These are phyloP conservation scores for Boechera retrofracta DNA, from an alignment of 345 rosid species.

Conservation along the genomic window DNA sequence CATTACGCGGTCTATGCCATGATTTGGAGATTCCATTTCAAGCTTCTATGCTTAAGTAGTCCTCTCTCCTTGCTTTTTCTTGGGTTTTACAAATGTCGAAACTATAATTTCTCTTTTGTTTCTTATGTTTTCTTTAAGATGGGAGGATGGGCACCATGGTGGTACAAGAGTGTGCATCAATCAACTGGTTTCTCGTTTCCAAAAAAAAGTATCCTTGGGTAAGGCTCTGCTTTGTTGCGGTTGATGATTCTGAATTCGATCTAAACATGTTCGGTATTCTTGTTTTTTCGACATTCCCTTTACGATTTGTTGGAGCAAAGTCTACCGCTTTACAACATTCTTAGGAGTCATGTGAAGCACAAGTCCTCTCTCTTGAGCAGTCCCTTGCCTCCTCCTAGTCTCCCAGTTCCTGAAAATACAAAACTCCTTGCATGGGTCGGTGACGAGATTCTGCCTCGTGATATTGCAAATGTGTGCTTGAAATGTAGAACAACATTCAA, in stretches of 20 bases:
- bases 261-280: slow-evolving; percentile 5
- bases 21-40: slow-evolving; percentile 82
- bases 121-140: slow-evolving; percentile 47
- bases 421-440: slow-evolving; percentile 92
- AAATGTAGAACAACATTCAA: slow-evolving; percentile 29
- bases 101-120: background rate
- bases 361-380: slow-evolving; percentile 51
- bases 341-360: slow-evolving; percentile 59
- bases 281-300: slow-evolving; percentile 63
- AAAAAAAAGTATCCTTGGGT: slow-evolving; percentile 67
- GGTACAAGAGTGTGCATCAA: slow-evolving; percentile 72
- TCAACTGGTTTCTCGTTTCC: slow-evolving; percentile 63
- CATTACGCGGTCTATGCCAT: slow-evolving; percentile 74
- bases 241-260: slow-evolving; percentile 2
- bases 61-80: slow-evolving; percentile 4
- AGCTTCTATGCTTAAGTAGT: slow-evolving; percentile 75
- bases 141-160: slow-evolving; percentile 94
- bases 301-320: slow-evolving; percentile 79
- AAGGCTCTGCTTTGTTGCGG: slow-evolving; percentile 23
- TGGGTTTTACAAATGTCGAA: background rate
- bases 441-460: slow-evolving; percentile 81
- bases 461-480: slow-evolving; percentile 69
- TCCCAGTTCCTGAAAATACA: slow-evolving; percentile 78
- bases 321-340: slow-evolving; percentile 80
- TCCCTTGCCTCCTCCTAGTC: slow-evolving; percentile 64